Evolutionary conservation across 345 rosid species (phyloP).

Genomic region (Brassica cretica): DNA sequence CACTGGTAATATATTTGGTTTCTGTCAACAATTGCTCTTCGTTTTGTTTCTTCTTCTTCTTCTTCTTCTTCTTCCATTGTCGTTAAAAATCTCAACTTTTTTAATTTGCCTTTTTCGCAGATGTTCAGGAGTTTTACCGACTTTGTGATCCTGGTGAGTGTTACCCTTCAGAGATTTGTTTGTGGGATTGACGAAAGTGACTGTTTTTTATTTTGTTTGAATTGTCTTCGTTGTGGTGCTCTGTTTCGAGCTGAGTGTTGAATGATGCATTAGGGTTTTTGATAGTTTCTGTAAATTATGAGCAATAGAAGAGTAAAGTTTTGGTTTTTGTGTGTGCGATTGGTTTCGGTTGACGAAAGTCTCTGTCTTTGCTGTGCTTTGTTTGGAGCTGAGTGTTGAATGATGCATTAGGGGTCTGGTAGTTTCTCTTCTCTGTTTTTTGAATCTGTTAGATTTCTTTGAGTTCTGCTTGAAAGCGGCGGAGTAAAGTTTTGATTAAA

Average conservation of each 20-base stretch:
- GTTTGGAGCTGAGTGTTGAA: conserved; percentile 8
- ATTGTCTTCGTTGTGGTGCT: background rate
- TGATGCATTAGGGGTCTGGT: conserved; percentile 23
- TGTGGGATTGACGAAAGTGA: conserved; percentile 15
- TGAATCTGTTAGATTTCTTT: conserved; percentile 6
- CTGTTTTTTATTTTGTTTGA: background rate
- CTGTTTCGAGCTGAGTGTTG: conserved; percentile 4
- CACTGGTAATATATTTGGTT: conserved; percentile 40
- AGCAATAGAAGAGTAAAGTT: background rate
- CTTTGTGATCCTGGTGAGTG: conserved; percentile 78
- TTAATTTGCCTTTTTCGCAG: conserved; percentile 38
- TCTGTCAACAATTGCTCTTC: background rate
- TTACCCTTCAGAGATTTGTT: conserved; percentile 11
- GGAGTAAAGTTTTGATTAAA: conserved; percentile 25
- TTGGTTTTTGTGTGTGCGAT: conserved; percentile 9
- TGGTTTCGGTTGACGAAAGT: background rate
- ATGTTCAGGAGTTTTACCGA: conserved; percentile 65
- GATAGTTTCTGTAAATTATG: conserved; percentile 12
- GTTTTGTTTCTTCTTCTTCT: background rate
- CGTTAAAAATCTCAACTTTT: background rate
- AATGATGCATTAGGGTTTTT: conserved; percentile 30
- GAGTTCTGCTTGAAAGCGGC: conserved; percentile 3
- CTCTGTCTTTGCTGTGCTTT: background rate
- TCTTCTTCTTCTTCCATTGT: background rate
- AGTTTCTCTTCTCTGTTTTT: conserved; percentile 7